These are phyloP conservation scores for Aspergillus quadrilineatus DNA, from an alignment of 2,329 filamentous ascomycete species.

Conservation along the genomic window DNA sequence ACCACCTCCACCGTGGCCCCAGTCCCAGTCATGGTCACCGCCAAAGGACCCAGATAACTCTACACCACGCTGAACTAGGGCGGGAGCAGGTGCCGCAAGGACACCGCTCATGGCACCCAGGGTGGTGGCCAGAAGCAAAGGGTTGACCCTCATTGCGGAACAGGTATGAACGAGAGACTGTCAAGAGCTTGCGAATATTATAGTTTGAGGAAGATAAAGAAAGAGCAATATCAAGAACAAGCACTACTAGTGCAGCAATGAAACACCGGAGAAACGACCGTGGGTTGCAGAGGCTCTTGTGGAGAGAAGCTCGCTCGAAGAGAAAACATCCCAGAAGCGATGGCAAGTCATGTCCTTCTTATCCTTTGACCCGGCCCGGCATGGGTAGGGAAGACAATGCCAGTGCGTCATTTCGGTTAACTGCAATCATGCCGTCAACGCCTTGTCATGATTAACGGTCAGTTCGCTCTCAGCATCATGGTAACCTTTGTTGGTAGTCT, in stretches of 20 bases:
- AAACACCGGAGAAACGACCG: constrained; percentile 12
- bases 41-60: not conserved
- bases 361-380: constrained; percentile 3
- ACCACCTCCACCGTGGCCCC: constrained; percentile 1
- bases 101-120: constrained; percentile 8
- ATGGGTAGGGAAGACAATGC: not conserved
- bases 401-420: constrained; percentile 6
- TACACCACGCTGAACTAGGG: constrained; percentile 6
- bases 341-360: constrained; percentile 6
- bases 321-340: not conserved
- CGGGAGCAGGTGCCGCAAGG: constrained; percentile 10
- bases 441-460: not conserved
- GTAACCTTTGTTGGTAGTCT: constrained; percentile 8
- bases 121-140: constrained; percentile 10
- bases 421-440: constrained; percentile 3
- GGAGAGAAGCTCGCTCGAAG: not conserved
- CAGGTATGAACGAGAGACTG: constrained; percentile 5
- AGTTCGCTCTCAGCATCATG: constrained; percentile 3
- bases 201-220: not conserved
- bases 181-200: constrained; percentile 6
- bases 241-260: not conserved
- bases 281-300: constrained; percentile 10
- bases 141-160: constrained; percentile 10
- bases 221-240: not conserved
- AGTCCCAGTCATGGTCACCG: not conserved